Evolutionary conservation across 352 stramenopile species (phyloP).

Genomic region (Stramenopiles sp.): DNA sequence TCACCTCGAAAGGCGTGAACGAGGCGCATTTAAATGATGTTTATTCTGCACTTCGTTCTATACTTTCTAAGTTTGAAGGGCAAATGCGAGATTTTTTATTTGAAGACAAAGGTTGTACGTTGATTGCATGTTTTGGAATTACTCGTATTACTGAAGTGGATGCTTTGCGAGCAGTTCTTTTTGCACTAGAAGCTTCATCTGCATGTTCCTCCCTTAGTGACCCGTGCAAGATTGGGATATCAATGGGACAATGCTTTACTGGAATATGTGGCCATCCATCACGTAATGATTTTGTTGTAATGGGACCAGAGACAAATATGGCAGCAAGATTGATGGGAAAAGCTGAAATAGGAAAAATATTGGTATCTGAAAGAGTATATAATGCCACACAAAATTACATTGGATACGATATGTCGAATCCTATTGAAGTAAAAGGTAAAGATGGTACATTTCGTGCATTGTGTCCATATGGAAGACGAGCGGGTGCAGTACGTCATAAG

Average conservation of each 20-base stretch:
- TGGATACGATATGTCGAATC: too few species aligned
- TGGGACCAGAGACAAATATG: constrained; percentile 31
- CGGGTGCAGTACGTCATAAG: too few species aligned
- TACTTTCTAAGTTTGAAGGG: constrained; percentile 29
- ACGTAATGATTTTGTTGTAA: constrained; percentile 31
- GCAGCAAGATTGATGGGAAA: constrained; percentile 30
- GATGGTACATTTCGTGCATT: too few species aligned
- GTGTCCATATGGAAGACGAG: too few species aligned
- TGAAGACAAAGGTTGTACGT: constrained; percentile 35
- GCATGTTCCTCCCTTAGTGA: constrained; percentile 25
- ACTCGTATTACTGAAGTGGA: constrained; percentile 20
- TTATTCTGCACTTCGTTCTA: constrained; percentile 24
- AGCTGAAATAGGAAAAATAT: constrained; percentile 24
- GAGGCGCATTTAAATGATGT: constrained; percentile 28
- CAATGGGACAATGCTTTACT: constrained; percentile 29
- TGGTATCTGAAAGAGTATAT: constrained; percentile 22
- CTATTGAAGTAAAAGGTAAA: too few species aligned
- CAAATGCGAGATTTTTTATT: constrained; percentile 31
- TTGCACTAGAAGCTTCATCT: too few species aligned
- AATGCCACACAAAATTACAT: constrained; percentile 10
- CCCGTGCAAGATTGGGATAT: constrained; percentile 28
- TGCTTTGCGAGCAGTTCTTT: constrained; percentile 23
- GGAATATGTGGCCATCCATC: constrained; percentile 25
- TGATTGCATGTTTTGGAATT: constrained; percentile 33
- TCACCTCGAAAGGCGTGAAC: constrained; percentile 12